Base-by-base conservation (phyloP, 78 protist species). In the Dictyostelium purpureum region DNA sequence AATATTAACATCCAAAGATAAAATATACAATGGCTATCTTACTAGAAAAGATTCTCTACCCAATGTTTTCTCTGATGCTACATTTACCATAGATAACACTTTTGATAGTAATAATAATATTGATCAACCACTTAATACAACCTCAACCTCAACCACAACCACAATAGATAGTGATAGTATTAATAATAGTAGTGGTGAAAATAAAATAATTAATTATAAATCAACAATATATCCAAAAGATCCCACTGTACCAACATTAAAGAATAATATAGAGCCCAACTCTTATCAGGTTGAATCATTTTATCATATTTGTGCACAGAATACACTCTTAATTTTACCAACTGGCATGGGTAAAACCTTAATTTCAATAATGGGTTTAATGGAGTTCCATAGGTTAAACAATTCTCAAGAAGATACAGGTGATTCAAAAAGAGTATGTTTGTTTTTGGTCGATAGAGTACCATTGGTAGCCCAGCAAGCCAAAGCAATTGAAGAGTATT, bases 401-500 rank as follows among this genome's bases (percentile, higher is more conserved):
- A 12, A 0, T 56, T 7, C 10, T 2, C 1, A 24, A 6, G 31
- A 56, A 2, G 65, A 6, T 24, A 56, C 1, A 9, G 19, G 12
- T 11, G 35, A 67, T 38, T 52, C 33, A 6, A 56, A 56, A 6
- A 42, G 92, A 31, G 26, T 73, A 21, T 24, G 56, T 6, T 35
- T 80, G 31, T 77, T 90, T 63, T 14, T 79, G 5, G 89, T 80
- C 14, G 82, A 67, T 35, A 80, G 79, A 28, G 49, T 67, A 14
- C 89, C 95, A 31, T 82, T 90, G 66, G 95, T 70, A 12, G 43
- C 31, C 19, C 95, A 90, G 49, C 95, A 90, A 43, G 28, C 56
- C 0, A 24, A 24, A 18, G 87, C 88, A 37, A 77, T 88, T 7
- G 54, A 40, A 37, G 19, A 45, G 10, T 3, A 43, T 19, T 31